Evolutionary conservation across 345 rosid genomes (phyloP).

Genomic region (Melaleuca quinquenervia): DNA sequence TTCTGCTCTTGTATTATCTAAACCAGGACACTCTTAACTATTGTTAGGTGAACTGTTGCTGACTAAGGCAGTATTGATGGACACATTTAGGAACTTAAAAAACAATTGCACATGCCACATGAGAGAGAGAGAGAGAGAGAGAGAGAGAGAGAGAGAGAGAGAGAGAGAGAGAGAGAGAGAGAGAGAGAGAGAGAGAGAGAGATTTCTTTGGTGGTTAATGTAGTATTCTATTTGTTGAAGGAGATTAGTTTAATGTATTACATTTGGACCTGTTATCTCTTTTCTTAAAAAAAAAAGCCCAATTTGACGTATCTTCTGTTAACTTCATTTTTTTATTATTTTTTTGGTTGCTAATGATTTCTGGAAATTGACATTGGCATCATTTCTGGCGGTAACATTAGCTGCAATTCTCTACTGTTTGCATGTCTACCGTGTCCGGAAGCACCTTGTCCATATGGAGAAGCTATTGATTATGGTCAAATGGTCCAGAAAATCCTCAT

Average conservation of each 20-base stretch:
- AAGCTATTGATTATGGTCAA: slow-evolving; percentile 14
- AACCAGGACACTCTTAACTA: background rate
- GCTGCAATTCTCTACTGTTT: slow-evolving; percentile 53
- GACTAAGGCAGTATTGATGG: background rate
- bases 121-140: too few species aligned
- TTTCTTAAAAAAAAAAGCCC: background rate
- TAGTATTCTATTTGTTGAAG: background rate
- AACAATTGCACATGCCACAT: background rate
- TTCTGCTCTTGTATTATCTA: background rate
- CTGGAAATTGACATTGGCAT: slow-evolving; percentile 65
- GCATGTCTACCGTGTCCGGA: slow-evolving; percentile 45
- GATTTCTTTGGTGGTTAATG: background rate
- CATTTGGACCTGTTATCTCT: background rate
- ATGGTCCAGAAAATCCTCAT: background rate
- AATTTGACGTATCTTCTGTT: background rate
- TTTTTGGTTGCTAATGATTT: slow-evolving; percentile 33
- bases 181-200: background rate
- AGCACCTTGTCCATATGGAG: slow-evolving; percentile 57
- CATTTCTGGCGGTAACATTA: slow-evolving; percentile 31
- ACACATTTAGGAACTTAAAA: background rate
- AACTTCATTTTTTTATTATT: background rate
- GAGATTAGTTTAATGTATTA: background rate
- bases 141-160: background rate
- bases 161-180: background rate
- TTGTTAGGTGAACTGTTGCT: background rate